Conservation (phyloP, 1,284 basidiomycete species). For the Butyriboletus appendiculatus region DNA sequence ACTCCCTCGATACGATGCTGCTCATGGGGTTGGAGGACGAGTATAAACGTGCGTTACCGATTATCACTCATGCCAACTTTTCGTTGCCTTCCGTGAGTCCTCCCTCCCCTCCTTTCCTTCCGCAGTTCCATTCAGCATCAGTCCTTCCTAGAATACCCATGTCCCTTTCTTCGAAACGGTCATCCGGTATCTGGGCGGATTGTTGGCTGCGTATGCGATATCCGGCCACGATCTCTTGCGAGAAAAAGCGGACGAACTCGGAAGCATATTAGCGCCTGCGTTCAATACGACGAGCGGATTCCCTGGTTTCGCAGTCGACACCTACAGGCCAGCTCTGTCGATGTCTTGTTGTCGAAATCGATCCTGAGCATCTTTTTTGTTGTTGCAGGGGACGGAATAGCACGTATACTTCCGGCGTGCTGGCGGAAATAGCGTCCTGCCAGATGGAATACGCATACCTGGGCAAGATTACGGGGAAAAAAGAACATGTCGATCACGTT, state of each 20-base stretch:
- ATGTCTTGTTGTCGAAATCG: neutral
- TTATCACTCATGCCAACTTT: conserved; percentile 70
- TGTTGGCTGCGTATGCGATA: conserved; percentile 81
- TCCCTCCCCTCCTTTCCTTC: neutral
- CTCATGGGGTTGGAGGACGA: conserved; percentile 83
- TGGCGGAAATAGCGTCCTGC: conserved; percentile 57
- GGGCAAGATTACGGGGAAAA: conserved; percentile 55
- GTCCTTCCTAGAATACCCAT: conserved; percentile 27
- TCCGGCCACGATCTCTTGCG: conserved; percentile 49
- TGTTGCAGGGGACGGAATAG: neutral
- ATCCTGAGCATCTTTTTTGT: neutral
- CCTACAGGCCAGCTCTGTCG: conserved; percentile 39
- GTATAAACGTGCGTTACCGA: conserved; percentile 68
- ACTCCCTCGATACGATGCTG: conserved; percentile 86
- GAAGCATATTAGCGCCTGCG: conserved; percentile 47
- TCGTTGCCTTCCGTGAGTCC: conserved; percentile 38
- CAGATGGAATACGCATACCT: conserved; percentile 63
- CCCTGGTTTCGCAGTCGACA: conserved; percentile 50
- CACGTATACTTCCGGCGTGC: conserved; percentile 29
- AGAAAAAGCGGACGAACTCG: conserved; percentile 55
- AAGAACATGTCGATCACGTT: conserved; percentile 47
- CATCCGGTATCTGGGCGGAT: conserved; percentile 85
- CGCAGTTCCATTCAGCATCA: neutral
- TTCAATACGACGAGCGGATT: conserved; percentile 53
- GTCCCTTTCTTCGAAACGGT: conserved; percentile 82